Conservation (phyloP, 345 rosid genomes). For the Passiflora organensis region DNA sequence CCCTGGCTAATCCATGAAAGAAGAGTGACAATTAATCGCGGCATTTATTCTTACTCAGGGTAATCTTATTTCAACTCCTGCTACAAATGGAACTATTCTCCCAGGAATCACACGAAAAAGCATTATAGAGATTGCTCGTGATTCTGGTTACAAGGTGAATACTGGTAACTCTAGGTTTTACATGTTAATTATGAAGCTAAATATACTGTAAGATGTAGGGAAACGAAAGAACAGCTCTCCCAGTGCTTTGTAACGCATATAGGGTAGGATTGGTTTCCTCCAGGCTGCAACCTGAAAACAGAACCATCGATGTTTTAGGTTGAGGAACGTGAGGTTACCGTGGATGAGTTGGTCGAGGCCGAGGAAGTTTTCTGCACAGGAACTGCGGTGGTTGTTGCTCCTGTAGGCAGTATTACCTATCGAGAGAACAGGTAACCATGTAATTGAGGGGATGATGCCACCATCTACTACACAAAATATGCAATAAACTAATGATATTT, state of each 20-base stretch:
- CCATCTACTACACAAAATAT: too few species aligned
- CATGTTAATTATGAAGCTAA: too few species aligned
- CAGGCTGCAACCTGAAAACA: neutral
- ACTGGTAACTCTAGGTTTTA: neutral
- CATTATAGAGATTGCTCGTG: slow-evolving; percentile 37
- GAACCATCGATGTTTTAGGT: slow-evolving; percentile 17
- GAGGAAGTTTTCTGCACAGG: slow-evolving; percentile 54
- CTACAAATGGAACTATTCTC: slow-evolving; percentile 33
- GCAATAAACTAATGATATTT: too few species aligned
- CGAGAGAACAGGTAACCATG: slow-evolving; percentile 17
- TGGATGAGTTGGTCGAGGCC: slow-evolving; percentile 33
- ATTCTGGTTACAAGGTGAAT: slow-evolving; percentile 35
- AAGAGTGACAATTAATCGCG: neutral
- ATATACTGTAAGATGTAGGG: neutral
- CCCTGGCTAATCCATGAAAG: neutral
- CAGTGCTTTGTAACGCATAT: neutral
- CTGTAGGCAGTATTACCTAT: slow-evolving; percentile 37
- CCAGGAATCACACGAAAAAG: slow-evolving; percentile 37
- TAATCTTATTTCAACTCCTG: slow-evolving; percentile 32
- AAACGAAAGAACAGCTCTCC: neutral
- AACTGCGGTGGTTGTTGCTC: slow-evolving; percentile 34
- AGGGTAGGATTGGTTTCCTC: too few species aligned
- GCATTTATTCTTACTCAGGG: slow-evolving; percentile 13
- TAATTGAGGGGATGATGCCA: too few species aligned
- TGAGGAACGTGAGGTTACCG: slow-evolving; percentile 30